Base-by-base conservation (phyloP, 2,329 filamentous ascomycete species). In the Xylariales sp. region DNA sequence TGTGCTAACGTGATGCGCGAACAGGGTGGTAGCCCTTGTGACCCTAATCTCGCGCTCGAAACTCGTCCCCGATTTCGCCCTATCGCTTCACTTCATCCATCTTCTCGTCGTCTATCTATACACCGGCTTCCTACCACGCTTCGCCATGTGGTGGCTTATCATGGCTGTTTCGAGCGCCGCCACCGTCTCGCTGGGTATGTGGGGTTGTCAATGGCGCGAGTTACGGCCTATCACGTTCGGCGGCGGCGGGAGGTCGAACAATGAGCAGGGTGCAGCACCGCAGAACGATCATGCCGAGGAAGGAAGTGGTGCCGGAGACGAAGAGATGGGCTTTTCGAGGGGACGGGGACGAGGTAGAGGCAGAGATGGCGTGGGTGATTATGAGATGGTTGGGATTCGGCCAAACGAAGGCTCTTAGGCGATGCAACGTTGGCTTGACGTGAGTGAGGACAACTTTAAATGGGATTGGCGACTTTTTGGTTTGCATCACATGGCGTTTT, bases 121-220 rank as follows among this genome's bases (percentile, higher is more conserved):
- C 64, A 84, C 86, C 3, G 80, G 81, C 55, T 75, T 78, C 8
- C 60, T 97, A 20, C 93, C 93, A 2, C 73, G 76, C 8, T 83
- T 91, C 61, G 66, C 80, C 49, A 84, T 94, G 55, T 98, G 93
- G 93, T 98, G 93, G 91, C 69, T 68, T 43, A 65, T 72, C 49
- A 76, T 78, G 72, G 50, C 60, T 9, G 56, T 54, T 11, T 76
- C 74, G 2, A 65, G 68, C 29, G 64, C 61, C 4, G 42, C 71
- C 3, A 66, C 68, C 21, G 63, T 74, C 7, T 78, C 71, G 34
- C 69, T 93, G 2, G 90, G 88, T 4, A 84, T 94, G 27, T 97
- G 91, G 87, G 87, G 84, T 3, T 97, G 91, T 60, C 88, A 84
- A 57, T 94, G 89, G 73, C 76, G 91, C 46, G 93, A 98, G 65